Base-by-base conservation (phyloP, 306 rosid species). In the Casuarina glauca region DNA sequence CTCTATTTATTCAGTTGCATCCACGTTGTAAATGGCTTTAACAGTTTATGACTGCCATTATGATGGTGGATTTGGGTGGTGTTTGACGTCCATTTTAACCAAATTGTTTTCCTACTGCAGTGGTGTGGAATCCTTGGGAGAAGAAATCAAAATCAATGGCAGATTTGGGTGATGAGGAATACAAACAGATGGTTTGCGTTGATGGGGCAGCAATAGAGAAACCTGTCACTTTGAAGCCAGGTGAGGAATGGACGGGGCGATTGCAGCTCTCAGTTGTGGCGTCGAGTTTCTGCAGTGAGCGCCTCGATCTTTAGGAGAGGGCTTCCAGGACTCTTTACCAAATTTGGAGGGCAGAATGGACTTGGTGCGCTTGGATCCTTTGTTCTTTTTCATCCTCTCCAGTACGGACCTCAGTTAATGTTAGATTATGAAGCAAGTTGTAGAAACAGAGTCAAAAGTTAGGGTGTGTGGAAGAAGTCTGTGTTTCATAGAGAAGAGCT, bases 111-210 rank as follows among this genome's bases (percentile, higher is more conserved):
- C 55, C 8, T 57, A 44, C 5, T 72, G 72, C 84, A 95, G 98
- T 84, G 51, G 91, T 95, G 66, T 95, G 98, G 98, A 95, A 95
- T 82, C 98, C 98, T 71, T 95, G 98, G 98, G 97, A 93, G 73
- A 95, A 92, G 88, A 95, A 91, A 76, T 87, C 97, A 41, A 95
- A 91, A 74, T 70, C 90, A 2, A 92, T 93, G 97, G 83, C 15
- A 50, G 97, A 95, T 80, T 83, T 95, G 9, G 98, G 98, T 1
- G 97, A 89, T 6, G 97, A 91, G 73, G 98, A 95, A 84, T 95
- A 92, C 77, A 95, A 89, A 68, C 93, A 92, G 70, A 93, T 95
- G 98, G 86, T 95, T 16, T 95, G 98, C 70, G 98, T 95, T 2
- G 90, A 91, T 43, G 98, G 93, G 45, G 97, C 98, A 1, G 93